Evolutionary conservation across 2,329 filamentous ascomycete genomes (phyloP), one percentile per base, ranked within the genome.

Genomic region (Aspergillus quadrilineatus): DNA sequence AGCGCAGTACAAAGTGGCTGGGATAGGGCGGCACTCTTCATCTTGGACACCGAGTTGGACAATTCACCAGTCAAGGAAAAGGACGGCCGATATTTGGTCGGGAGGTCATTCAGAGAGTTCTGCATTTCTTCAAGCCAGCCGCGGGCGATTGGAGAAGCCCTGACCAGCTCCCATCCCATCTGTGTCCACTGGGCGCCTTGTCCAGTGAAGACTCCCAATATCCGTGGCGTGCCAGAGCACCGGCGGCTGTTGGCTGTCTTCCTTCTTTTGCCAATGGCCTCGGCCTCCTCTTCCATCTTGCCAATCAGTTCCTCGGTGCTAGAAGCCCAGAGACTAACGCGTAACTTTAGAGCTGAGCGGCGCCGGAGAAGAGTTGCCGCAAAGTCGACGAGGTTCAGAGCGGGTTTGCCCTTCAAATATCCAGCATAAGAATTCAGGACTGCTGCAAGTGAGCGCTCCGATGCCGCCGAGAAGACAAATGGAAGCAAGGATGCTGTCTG

Each of bases 391-490:
- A 46, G 29, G 17, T 52, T 26, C 12, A 55, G 28, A 2, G 12
- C 14, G 8, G 50, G 45, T 8, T 58, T 39, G 17, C 43, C 42
- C 15, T n/a, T 6, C 4, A 57, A 9, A 26, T 28, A 37, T 8
- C 3, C 9, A 41, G 22, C 28, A 45, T 51, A 42, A 12, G 22
- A 5, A 30, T 32, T 17, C 28, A 50, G 29, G 26, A 54, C 39
- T 4, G 41, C 37, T 2, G n/a, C 8, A 4, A 57, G 30, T 6
- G 42, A 37, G 17, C 41, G 12, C 14, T 53, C 53, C 1, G 59
- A 36, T 7, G 43, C 32, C 7, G 56, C 59, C 1, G 59, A 61
- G 30, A 61, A 59, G 2, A 53, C 36, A 14, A 61, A 53, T 6
- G 56, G 56, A 1, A 50, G 28, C 4, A 57, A 12, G 22, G 22